Percentiles rank a stretch among this genome's conserved stretches.
Evolutionary conservation across 139 green algal genomes (phyloP).

Genomic region (Trebouxia sp.): DNA sequence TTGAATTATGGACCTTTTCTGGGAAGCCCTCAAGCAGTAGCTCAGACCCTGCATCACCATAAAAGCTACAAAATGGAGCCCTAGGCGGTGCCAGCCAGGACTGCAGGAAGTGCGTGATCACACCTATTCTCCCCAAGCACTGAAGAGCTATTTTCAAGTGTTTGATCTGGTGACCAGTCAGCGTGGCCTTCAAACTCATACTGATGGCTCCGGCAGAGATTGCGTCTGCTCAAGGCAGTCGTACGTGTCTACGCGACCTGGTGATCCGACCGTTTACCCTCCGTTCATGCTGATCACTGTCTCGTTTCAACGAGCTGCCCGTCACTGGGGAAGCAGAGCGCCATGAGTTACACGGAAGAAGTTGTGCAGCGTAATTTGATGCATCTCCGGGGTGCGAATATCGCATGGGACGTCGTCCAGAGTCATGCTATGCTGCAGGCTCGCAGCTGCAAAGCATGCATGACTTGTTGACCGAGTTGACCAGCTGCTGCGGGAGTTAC

Average conservation of each 20-base stretch:
- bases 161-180: slow-evolving; percentile 49
- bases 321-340: not conserved
- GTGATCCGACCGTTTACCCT: too few relatives aligned
- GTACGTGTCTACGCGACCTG: too few relatives aligned
- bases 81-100: too few relatives aligned
- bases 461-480: not conserved
- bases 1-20: not conserved
- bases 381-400: too few relatives aligned
- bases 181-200: slow-evolving; percentile 25
- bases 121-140: slow-evolving; percentile 53
- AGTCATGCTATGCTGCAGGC: not conserved
- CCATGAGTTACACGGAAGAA: too few relatives aligned
- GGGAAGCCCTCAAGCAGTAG: not conserved
- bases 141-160: slow-evolving; percentile 48
- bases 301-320: not conserved
- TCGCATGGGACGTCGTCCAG: too few relatives aligned
- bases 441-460: too few relatives aligned
- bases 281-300: slow-evolving; percentile 9
- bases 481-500: not conserved
- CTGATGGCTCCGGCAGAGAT: too few relatives aligned
- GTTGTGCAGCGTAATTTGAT: too few relatives aligned
- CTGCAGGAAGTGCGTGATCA: not conserved
- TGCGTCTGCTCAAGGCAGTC: too few relatives aligned
- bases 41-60: not conserved
- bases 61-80: not conserved